phyloP scores from a whole-genome alignment of 1,284 basidiomycete genomes.

The Cutaneotrichosporon curvatum region DNA sequence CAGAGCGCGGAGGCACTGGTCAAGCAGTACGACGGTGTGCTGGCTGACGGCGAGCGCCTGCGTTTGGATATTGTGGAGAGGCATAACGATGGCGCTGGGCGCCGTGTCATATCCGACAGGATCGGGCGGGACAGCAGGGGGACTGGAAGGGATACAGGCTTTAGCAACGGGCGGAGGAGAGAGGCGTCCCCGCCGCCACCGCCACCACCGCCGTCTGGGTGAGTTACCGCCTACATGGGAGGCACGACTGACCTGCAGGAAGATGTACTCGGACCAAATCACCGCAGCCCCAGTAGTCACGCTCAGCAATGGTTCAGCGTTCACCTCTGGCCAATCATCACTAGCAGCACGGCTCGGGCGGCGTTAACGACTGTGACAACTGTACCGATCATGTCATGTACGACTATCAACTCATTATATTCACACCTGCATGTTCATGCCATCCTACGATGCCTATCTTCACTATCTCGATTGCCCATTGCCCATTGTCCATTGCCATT shows the following conservation, averaged over 20 bases:
- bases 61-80: constrained; percentile 52
- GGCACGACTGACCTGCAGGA: constrained; percentile 49
- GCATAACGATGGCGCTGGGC: neutral
- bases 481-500: too few relatives aligned
- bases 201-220: neutral
- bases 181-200: neutral
- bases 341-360: constrained; percentile 2
- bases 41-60: constrained; percentile 70
- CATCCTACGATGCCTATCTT: too few relatives aligned
- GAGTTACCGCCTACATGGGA: neutral
- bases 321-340: neutral
- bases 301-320: too few relatives aligned
- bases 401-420: too few relatives aligned
- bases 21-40: constrained; percentile 65
- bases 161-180: neutral
- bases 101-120: neutral
- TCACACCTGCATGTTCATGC: too few relatives aligned
- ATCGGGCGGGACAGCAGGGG: neutral
- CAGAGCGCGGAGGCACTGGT: constrained; percentile 62
- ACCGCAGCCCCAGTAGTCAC: neutral
- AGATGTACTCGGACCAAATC: constrained; percentile 68
- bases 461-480: too few relatives aligned
- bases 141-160: too few relatives aligned
- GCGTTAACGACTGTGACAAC: neutral
- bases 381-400: too few relatives aligned